A percentile compares a stretch with the other conserved stretches of the same genome.
phyloP scores from a whole-genome alignment of 2,329 filamentous ascomycete genomes.

The Exophiala oligosperma region DNA sequence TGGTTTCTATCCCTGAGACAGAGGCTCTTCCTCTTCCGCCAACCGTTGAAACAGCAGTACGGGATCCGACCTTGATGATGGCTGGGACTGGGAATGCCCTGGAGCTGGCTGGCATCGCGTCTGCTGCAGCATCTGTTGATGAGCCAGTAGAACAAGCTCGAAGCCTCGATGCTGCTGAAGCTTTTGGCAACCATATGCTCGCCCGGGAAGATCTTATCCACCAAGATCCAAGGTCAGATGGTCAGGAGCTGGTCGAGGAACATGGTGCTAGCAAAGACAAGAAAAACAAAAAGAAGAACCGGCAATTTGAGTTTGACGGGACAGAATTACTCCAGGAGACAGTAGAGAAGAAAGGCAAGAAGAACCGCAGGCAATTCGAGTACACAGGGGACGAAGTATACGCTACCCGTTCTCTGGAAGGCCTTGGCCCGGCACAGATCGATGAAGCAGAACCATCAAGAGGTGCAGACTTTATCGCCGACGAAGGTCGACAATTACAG shows the following conservation, averaged over 20 bases:
- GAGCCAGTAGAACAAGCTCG: neutral
- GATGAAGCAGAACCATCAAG: neutral
- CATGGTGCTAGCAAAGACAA: neutral
- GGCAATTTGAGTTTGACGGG: neutral
- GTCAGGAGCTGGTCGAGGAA: no score
- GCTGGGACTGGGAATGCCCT: no score
- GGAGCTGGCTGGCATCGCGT: no score
- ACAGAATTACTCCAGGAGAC: constrained; percentile 17
- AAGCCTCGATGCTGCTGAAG: neutral
- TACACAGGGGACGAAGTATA: constrained; percentile 10
- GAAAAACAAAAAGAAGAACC: neutral
- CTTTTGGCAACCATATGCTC: no score
- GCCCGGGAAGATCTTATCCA: no score
- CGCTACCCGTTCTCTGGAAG: neutral
- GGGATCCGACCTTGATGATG: no score
- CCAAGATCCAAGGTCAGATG: no score
- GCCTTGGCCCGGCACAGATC: neutral
- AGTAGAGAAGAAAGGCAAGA: constrained; percentile 21
- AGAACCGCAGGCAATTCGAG: constrained; percentile 13
- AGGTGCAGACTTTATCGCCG: neutral
- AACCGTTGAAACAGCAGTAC: no score
- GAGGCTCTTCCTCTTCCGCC: no score
- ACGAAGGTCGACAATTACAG: neutral
- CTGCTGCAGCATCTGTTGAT: neutral
- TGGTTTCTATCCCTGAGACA: no score